phyloP scores from a whole-genome alignment of 2,329 filamentous ascomycete species.

The Delphinella strobiligena region DNA sequence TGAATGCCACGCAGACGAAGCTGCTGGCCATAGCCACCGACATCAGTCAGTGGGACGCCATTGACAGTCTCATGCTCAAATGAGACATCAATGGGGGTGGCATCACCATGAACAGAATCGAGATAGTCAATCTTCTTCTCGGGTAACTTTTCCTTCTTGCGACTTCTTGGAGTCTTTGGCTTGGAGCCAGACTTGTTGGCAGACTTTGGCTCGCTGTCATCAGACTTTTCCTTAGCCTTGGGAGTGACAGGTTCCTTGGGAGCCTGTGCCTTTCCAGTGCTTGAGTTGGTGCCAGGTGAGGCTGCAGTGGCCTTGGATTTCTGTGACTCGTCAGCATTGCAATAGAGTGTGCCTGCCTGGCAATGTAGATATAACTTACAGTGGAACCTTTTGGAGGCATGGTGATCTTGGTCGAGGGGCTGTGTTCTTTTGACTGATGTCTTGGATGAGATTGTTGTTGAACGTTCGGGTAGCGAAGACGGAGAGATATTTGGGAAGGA shows the following conservation, averaged over 20 bases:
- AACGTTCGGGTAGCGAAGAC: background rate
- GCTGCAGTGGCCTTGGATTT: constrained; percentile 5
- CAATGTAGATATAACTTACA: background rate
- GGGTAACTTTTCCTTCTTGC: constrained; percentile 12
- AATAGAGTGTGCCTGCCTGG: background rate
- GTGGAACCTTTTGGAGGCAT: background rate
- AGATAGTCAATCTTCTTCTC: constrained; percentile 9
- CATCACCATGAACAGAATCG: constrained; percentile 5
- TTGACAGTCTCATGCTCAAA: constrained; percentile 13
- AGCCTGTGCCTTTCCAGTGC: too few species aligned
- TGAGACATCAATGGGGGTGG: constrained; percentile 15
- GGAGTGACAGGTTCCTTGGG: too few species aligned
- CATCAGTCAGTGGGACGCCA: constrained; percentile 11
- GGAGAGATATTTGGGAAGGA: background rate
- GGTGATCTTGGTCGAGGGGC: background rate
- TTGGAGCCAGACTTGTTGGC: constrained; percentile 13
- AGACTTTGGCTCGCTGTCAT: too few species aligned
- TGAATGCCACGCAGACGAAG: constrained; percentile 20
- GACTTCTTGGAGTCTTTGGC: constrained; percentile 4
- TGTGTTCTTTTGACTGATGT: background rate
- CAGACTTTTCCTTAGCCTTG: constrained; percentile 5
- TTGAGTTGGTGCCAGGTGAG: constrained; percentile 8
- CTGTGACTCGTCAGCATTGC: constrained; percentile 1
- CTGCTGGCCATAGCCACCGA: constrained; percentile 15
- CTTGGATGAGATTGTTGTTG: background rate